Base-by-base conservation (phyloP, 2,329 filamentous ascomycete species). In the Dothidotthia symphoricarpi region DNA sequence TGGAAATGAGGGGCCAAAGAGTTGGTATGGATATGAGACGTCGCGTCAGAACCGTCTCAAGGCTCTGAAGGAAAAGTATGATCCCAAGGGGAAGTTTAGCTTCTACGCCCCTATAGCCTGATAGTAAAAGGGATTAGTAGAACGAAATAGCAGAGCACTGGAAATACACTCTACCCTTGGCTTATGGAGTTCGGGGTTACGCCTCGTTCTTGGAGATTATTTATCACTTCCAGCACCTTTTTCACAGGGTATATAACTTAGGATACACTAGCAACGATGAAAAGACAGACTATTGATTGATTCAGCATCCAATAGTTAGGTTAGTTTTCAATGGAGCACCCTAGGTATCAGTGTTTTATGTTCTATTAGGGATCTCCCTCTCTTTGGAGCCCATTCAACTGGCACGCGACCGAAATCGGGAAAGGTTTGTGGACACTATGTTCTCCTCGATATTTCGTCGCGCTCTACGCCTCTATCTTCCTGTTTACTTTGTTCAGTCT, bases 151-250 rank as follows among this genome's bases (percentile, higher is more conserved):
- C n/a, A n/a, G n/a, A n/a, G n/a, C n/a, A n/a, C n/a, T n/a, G n/a
- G n/a, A n/a, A n/a, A n/a, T n/a, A n/a, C n/a, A n/a, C n/a, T n/a
- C n/a, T n/a, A n/a, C n/a, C n/a, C 19, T 22, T 22, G 78, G 49
- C 69, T 80, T 16, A 83, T 48, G 81, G 80, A 11, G 66, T 83
- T 12, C 69, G 81, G 50, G 81, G 81, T 3, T 80, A 82, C 41
- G 79, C 80, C 1, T 77, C 80, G 1, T 69, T 84, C 14, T 59
- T 83, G 24, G 81, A 83, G 11, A 83, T 47, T 36, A 47, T 82
- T 57, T 72, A 72, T 53, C 75, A 79, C 35, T 47, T 44, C 79
- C 83, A 57, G 74, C 82, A 53, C 63, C 76, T 45, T 59, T 78
- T 2, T 82, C 78, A 78, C 73, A 72, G 6, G 78, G 82, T 50